phyloP scores from a whole-genome alignment of 495 filamentous ascomycete genomes.

The Aspergillus incahuasiensis region DNA sequence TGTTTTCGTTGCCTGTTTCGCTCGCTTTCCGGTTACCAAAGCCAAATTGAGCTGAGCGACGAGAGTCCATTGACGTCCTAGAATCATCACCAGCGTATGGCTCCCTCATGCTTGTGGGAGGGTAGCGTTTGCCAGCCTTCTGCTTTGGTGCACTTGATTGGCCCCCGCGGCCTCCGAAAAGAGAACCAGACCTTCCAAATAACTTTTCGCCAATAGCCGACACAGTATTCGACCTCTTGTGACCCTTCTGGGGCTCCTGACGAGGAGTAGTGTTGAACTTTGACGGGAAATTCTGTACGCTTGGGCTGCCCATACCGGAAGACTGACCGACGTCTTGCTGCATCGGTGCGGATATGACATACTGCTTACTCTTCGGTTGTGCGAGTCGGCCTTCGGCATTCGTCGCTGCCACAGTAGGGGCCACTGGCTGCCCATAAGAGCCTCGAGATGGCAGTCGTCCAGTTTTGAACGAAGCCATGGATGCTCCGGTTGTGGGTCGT shows the following conservation, averaged over 20 bases:
- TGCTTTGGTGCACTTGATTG: constrained; percentile 33
- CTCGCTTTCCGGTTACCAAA: constrained; percentile 70
- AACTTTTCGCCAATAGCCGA: constrained; percentile 73
- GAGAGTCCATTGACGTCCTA: constrained; percentile 74
- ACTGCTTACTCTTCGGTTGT: constrained; percentile 74
- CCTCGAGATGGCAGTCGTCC: constrained; percentile 69
- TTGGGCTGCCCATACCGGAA: constrained; percentile 53
- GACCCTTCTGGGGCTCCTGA: constrained; percentile 57
- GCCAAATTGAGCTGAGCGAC: constrained; percentile 70
- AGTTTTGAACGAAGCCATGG: constrained; percentile 64
- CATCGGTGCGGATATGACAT: constrained; percentile 70
- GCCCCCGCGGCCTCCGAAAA: constrained; percentile 59
- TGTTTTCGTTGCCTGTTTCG: constrained; percentile 72
- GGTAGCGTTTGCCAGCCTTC: constrained; percentile 52
- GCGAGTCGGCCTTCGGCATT: constrained; percentile 89
- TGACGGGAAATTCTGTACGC: constrained; percentile 45
- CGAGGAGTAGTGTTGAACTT: constrained; percentile 43
- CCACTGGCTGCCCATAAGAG: constrained; percentile 85
- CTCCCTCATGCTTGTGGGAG: constrained; percentile 74
- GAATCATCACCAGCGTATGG: constrained; percentile 51
- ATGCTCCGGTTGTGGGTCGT: constrained; percentile 77
- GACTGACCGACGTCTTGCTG: constrained; percentile 44
- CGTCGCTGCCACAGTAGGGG: constrained; percentile 80
- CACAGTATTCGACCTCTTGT: constrained; percentile 88
- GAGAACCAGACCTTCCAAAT: constrained; percentile 72